Evolutionary conservation across 768 basidiomycete genomes (phyloP).

Genomic region (Aureoboletus auriporus): DNA sequence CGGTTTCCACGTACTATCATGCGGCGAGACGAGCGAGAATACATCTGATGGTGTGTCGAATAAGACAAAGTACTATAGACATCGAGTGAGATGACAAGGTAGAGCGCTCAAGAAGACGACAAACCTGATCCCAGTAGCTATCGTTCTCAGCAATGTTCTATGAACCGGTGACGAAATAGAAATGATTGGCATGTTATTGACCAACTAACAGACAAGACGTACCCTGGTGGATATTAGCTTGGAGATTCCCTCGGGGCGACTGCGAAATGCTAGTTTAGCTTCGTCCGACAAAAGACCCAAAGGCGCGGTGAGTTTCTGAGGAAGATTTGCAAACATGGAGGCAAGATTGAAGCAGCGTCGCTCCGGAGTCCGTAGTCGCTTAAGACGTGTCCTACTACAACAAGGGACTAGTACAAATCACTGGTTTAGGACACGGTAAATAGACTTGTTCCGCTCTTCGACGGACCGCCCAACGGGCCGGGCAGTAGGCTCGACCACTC

Average conservation of each 20-base stretch:
- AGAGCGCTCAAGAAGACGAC: constrained; percentile 15
- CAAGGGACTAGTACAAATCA: too few relatives aligned
- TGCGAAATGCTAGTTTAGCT: constrained; percentile 85
- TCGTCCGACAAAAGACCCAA: constrained; percentile 82
- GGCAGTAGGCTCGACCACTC: too few relatives aligned
- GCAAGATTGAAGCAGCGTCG: neutral
- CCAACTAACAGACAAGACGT: constrained; percentile 25
- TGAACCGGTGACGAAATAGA: neutral
- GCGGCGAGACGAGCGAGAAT: constrained; percentile 81
- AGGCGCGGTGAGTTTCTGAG: constrained; percentile 67
- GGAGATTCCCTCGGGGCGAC: constrained; percentile 73
- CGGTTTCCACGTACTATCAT: constrained; percentile 61
- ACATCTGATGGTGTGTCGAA: constrained; percentile 92
- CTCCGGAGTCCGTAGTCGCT: too few relatives aligned
- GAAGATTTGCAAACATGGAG: constrained; percentile 65
- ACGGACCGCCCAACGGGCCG: too few relatives aligned
- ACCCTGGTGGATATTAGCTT: constrained; percentile 74
- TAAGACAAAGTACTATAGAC: constrained; percentile 65
- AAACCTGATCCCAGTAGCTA: constrained; percentile 87
- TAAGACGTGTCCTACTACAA: too few relatives aligned
- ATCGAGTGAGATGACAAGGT: neutral
- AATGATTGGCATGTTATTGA: constrained; percentile 1
- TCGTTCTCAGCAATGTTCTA: constrained; percentile 76
- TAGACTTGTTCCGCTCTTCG: too few relatives aligned
- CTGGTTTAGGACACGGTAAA: too few relatives aligned